Evolutionary conservation across 2,329 filamentous ascomycete genomes (phyloP), one percentile per base, ranked within the genome.

Genomic region (Pseudogymnoascus sp.): DNA sequence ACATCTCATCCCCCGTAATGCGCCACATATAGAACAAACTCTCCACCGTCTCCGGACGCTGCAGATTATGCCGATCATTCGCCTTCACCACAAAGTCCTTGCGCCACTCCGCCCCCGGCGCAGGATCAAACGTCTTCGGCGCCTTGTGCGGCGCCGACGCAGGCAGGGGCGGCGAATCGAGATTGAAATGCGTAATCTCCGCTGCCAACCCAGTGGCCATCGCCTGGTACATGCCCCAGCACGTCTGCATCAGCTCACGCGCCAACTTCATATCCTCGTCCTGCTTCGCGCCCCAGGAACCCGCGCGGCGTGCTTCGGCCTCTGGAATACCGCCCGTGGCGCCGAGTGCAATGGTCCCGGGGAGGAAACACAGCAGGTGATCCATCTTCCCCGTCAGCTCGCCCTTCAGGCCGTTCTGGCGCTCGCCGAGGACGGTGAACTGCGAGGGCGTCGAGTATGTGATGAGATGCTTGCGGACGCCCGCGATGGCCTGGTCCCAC

Each of bases 11-110:
- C 26, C 90, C 91, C 0, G 95, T 99, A 75, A 99, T 96, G 66
- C 95, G 88, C 89, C 93, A 99, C 92, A 99, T 96, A 78, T 98
- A 96, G 72, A 99, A 93, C 65, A 99, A 79, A 65, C 88, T 93
- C 78, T 99, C 95, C n/a, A 97, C 88, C 0, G 95, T 97, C 79
- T 99, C 95, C 0, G 95, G 95, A 33, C 95, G 85, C 76, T 98
- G 95, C 35, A 99, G 81, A 73, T 99, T 99, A 78, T 98, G 95
- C 61, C 83, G 79, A 74, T 99, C 95, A n/a, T 85, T 82, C n/a
- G 78, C 70, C 72, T 96, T 90, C 72, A 99, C 87, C 14, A 85
- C 78, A 70, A 89, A 93, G 73, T 98, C 95, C 63, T 87, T 77
- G 65, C 86, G 86, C 89, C 92, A 96, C 61, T 79, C 73, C 1